Conservation (phyloP, 1,139 yeast species). For the Candida sp. region DNA sequence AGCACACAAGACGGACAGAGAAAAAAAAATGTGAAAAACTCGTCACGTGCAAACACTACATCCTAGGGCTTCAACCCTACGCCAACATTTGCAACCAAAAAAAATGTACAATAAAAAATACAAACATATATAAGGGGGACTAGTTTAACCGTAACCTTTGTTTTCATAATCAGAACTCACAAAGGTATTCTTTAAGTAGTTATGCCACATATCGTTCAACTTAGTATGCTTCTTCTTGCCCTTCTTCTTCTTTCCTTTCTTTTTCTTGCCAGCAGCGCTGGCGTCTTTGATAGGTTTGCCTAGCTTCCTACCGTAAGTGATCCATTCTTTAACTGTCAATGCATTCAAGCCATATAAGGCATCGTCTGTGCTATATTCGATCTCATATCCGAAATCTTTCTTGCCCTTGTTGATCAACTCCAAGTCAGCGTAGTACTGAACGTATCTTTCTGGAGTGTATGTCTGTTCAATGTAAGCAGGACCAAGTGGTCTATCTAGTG, state of each 20-base stretch:
- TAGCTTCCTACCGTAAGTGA: conserved; percentile 56
- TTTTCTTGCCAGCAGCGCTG: conserved; percentile 11
- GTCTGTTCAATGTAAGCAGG: conserved; percentile 78
- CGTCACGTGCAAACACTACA: conserved; percentile 1
- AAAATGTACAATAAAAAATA: conserved; percentile 3
- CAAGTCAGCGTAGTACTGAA: conserved; percentile 74
- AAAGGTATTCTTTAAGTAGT: conserved; percentile 57
- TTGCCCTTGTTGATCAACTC: conserved; percentile 50
- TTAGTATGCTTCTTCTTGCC: conserved; percentile 13
- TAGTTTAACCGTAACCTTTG: conserved; percentile 32
- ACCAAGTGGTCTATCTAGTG: conserved; percentile 57
- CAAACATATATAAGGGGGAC: not conserved
- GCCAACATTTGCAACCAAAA: conserved; percentile 1
- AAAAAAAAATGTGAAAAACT: not conserved
- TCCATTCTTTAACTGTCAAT: conserved; percentile 64
- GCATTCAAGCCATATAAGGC: conserved; percentile 56
- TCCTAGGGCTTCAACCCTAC: conserved; percentile 5
- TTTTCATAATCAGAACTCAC: conserved; percentile 68
- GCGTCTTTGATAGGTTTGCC: conserved; percentile 35
- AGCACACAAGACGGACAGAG: not conserved
- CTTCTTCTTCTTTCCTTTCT: conserved; percentile 12
- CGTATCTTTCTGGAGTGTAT: conserved; percentile 73
- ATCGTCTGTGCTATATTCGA: conserved; percentile 74
- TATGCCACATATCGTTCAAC: conserved; percentile 43
- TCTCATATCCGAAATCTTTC: conserved; percentile 56